Conservation (phyloP, 1,284 basidiomycete genomes). For the Fomes fomentarius region DNA sequence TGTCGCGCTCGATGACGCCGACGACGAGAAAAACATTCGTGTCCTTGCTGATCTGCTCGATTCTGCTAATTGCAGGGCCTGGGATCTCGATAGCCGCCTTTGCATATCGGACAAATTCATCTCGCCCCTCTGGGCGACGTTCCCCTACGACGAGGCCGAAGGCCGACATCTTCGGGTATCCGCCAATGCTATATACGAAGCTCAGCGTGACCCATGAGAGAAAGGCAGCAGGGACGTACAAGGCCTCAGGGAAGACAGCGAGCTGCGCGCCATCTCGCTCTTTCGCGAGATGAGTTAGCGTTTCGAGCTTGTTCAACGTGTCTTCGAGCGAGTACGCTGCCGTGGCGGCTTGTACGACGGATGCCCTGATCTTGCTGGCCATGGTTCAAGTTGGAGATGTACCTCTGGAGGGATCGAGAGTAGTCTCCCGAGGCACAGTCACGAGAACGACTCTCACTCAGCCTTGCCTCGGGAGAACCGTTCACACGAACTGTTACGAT, state of each 20-base stretch:
- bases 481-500: slow-evolving; percentile 14
- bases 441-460: slow-evolving; percentile 1
- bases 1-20: slow-evolving; percentile 69
- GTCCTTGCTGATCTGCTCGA: slow-evolving; percentile 56
- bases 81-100: slow-evolving; percentile 61
- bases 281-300: slow-evolving; percentile 51
- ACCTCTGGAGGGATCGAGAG: background rate
- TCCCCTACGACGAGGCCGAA: slow-evolving; percentile 64
- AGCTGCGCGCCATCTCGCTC: slow-evolving; percentile 56
- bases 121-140: slow-evolving; percentile 54
- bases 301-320: slow-evolving; percentile 61
- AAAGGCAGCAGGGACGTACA: slow-evolving; percentile 43
- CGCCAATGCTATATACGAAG: slow-evolving; percentile 51
- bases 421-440: slow-evolving; percentile 1
- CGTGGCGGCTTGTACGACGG: slow-evolving; percentile 60
- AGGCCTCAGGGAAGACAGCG: slow-evolving; percentile 76
- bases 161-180: slow-evolving; percentile 66
- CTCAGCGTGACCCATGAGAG: slow-evolving; percentile 4
- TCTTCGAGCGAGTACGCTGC: slow-evolving; percentile 54
- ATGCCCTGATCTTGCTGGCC: slow-evolving; percentile 40
- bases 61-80: slow-evolving; percentile 48
- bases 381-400: slow-evolving; percentile 5
- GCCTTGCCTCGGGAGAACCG: background rate
- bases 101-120: slow-evolving; percentile 63
- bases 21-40: slow-evolving; percentile 64